phyloP scores from a whole-genome alignment of 495 filamentous ascomycete genomes.

The Annulohypoxylon stygium region DNA sequence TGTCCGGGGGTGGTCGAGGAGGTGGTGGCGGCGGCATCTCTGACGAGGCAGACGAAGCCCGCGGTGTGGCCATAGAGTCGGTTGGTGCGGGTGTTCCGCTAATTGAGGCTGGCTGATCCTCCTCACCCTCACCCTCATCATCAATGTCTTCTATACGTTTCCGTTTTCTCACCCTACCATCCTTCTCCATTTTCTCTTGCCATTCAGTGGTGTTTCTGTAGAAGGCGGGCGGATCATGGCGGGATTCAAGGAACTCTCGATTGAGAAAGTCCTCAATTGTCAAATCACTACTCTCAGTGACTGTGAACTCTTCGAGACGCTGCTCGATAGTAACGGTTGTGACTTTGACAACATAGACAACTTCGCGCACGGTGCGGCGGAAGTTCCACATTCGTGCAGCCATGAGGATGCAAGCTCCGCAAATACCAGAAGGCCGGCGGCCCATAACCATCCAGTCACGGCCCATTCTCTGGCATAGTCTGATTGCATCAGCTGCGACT shows the following conservation, averaged over 20 bases:
- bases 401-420: slow-evolving; percentile 92
- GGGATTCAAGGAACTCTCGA: slow-evolving; percentile 63
- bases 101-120: slow-evolving; percentile 25
- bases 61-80: slow-evolving; percentile 22
- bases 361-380: slow-evolving; percentile 87
- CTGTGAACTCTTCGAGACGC: slow-evolving; percentile 89
- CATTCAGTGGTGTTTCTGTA: slow-evolving; percentile 70
- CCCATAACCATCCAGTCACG: slow-evolving; percentile 96
- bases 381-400: slow-evolving; percentile 98
- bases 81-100: slow-evolving; percentile 35
- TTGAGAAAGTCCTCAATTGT: slow-evolving; percentile 90
- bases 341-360: slow-evolving; percentile 96
- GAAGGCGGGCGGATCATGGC: slow-evolving; percentile 85
- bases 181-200: slow-evolving; percentile 63
- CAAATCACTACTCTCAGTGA: slow-evolving; percentile 80
- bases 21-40: slow-evolving; percentile 46
- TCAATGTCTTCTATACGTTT: slow-evolving; percentile 58
- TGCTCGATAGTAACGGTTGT: slow-evolving; percentile 90
- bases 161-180: slow-evolving; percentile 57
- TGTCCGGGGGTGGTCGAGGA: slow-evolving; percentile 43
- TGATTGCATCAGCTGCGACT: slow-evolving; percentile 86
- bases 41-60: slow-evolving; percentile 21
- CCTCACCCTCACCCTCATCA: slow-evolving; percentile 53
- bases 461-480: slow-evolving; percentile 91
- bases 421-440: slow-evolving; percentile 92